These are phyloP conservation scores for Collybiopsis confluens DNA, from an alignment of 768 basidiomycete genomes.

Conservation along the genomic window DNA sequence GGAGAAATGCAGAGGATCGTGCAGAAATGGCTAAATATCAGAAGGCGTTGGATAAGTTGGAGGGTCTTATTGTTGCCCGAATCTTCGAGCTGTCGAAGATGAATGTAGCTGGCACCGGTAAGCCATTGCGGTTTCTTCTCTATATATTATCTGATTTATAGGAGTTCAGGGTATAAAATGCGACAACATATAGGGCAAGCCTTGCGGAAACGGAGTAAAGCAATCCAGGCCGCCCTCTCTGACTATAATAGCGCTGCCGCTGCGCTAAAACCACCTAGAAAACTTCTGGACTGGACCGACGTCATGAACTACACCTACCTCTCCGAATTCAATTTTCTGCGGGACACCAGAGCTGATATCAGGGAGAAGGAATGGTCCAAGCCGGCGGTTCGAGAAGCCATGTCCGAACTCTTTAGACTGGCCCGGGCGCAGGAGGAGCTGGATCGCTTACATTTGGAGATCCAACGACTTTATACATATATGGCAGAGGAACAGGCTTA, in stretches of 20 bases:
- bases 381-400: background rate
- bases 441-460: constrained; percentile 13
- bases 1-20: background rate
- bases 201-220: constrained; percentile 5
- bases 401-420: constrained; percentile 12
- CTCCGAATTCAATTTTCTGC: constrained; percentile 4
- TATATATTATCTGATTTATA: background rate
- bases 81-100: too few relatives aligned
- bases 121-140: too few relatives aligned
- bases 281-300: too few relatives aligned
- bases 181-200: constrained; percentile 22
- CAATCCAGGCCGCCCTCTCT: too few relatives aligned
- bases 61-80: too few relatives aligned
- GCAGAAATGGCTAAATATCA: background rate
- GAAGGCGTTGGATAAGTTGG: too few relatives aligned
- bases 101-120: too few relatives aligned
- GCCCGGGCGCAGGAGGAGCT: constrained; percentile 16
- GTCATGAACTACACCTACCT: too few relatives aligned
- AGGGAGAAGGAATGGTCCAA: background rate
- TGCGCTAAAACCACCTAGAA: too few relatives aligned
- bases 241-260: too few relatives aligned
- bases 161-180: constrained; percentile 28
- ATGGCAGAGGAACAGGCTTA: too few relatives aligned
- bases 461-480: constrained; percentile 11
- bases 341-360: background rate